Conservation (phyloP, 345 rosid species). For the Cardiospermum halicacabum region DNA sequence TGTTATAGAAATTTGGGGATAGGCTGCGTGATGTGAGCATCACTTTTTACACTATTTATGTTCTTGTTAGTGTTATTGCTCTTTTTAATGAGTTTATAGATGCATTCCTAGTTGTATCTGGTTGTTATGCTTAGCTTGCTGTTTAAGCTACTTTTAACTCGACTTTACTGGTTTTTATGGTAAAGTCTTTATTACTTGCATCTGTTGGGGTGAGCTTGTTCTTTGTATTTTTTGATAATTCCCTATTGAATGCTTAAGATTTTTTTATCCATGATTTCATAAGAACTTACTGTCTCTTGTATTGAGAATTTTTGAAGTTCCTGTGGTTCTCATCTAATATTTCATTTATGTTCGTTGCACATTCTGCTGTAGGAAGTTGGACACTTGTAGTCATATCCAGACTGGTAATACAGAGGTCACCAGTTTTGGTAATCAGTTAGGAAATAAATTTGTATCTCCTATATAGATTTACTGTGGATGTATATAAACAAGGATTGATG, state of each 20-base stretch:
- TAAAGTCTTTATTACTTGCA: no score
- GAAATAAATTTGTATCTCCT: background rate
- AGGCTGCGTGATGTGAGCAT: no score
- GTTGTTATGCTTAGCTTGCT: background rate
- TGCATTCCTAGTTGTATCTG: background rate
- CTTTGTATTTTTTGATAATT: background rate
- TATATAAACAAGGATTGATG: constrained; percentile 1
- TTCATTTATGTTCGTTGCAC: background rate
- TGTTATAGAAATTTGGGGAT: no score
- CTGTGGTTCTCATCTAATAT: background rate
- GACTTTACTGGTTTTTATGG: background rate
- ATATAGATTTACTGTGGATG: background rate
- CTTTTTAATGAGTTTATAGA: background rate
- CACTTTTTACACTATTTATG: no score
- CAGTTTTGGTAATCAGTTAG: background rate
- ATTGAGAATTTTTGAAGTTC: background rate
- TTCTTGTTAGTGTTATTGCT: background rate
- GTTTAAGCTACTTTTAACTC: background rate
- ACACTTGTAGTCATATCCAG: background rate
- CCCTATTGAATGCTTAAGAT: background rate
- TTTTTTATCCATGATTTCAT: background rate
- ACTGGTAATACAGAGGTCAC: background rate
- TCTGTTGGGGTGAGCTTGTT: no score
- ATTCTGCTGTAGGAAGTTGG: background rate
- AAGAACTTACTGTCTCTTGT: background rate